Conservation (phyloP, 768 basidiomycete species). For the Mycena polygramma region DNA sequence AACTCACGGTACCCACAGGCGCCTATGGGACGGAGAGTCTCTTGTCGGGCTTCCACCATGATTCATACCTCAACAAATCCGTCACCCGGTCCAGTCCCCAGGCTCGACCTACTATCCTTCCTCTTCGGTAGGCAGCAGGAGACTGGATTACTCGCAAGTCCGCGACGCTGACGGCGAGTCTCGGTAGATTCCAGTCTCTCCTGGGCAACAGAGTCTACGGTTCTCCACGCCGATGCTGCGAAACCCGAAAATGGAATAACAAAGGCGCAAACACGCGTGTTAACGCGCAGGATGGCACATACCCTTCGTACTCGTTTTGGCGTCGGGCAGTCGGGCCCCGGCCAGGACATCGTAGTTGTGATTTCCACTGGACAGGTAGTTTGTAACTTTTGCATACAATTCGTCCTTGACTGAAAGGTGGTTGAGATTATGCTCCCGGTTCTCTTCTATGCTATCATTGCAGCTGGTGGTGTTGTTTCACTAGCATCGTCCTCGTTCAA, state of each 20-base stretch:
- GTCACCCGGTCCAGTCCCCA: constrained; percentile 12
- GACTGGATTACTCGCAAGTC: not conserved
- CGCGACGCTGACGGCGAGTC: not conserved
- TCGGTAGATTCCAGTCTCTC: constrained; percentile 8
- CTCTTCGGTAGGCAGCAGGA: constrained; percentile 11
- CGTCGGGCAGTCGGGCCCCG: constrained; percentile 24
- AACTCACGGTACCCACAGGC: not conserved
- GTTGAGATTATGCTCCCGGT: constrained; percentile 28
- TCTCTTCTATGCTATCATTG: constrained; percentile 35
- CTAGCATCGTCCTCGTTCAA: constrained; percentile 28
- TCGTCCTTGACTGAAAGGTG: not conserved
- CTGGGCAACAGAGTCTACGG: constrained; percentile 22
- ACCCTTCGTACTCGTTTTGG: constrained; percentile 31
- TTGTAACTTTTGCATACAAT: not conserved
- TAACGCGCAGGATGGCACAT: constrained; percentile 30
- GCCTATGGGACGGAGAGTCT: not conserved
- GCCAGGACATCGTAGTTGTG: constrained; percentile 33
- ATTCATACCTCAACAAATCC: constrained; percentile 14
- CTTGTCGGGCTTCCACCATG: constrained; percentile 5
- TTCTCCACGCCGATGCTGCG: constrained; percentile 33
- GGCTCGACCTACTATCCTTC: constrained; percentile 30
- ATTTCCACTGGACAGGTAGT: constrained; percentile 30
- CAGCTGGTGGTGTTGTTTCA: constrained; percentile 32
- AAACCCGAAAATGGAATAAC: constrained; percentile 29
- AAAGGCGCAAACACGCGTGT: constrained; percentile 24